Evolutionary conservation across 345 rosid genomes (phyloP), one percentile per base, ranked within the genome.

Genomic region (Eucalyptus rudis): DNA sequence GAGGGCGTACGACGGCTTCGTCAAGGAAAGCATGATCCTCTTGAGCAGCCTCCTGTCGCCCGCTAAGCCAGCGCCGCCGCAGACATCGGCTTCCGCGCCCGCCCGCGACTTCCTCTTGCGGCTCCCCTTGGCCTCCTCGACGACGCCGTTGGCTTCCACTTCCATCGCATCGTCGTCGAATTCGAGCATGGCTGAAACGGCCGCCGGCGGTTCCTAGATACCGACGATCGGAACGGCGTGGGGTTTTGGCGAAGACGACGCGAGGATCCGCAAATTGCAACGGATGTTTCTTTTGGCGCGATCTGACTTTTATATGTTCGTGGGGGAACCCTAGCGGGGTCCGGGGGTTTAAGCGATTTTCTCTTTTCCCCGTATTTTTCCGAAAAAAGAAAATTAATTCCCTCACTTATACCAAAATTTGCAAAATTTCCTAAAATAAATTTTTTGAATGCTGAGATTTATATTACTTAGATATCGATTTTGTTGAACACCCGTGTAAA

Each of bases 1-100:
- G 40, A 95, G 91, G 43, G 93, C 92, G 58, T 92, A 93, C 19
- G 95, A 95, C 7, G 99, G 99, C 92, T 89, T 93, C 27, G 94
- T 88, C 33, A 93, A 89, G 25, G 93, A 91, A 7, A 90, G 90
- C 8, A 89, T 59, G 19, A 90, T 79, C 89, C 94, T 93, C 86
- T 94, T 95, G 51, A 88, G 88, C 81, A 49, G 45, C 62, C 59
- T 45, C 29, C 43, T 45, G 27, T 81, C 66, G 25, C 52, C 66
- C 1, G 47, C 59, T 22, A 43, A 44, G 12, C 36, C 56, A 8
- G 58, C 88, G 22, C 52, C 31, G 13, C 59, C 20, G 40, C 86
- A 87, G 11, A 9, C 29, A 56, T 83, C 87, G 40, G 80, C 40
- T 43, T 83, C 87, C 43, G 45, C 7, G 40, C 17, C 10, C 51